These are phyloP conservation scores for Kodamaea fukazawae DNA, from an alignment of 805 yeast genomes.

Conservation along the genomic window DNA sequence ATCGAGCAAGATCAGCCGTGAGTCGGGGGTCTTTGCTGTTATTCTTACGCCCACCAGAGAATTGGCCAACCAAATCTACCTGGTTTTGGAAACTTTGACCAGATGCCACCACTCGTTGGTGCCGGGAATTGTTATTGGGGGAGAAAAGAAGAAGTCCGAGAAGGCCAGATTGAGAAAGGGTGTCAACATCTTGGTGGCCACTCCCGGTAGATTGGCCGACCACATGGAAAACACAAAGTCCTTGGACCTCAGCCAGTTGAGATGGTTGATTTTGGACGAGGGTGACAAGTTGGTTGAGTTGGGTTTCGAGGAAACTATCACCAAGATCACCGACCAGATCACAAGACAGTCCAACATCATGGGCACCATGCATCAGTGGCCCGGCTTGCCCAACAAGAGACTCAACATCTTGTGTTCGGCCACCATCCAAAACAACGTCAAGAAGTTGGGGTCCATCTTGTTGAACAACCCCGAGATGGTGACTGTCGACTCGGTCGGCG, in stretches of 20 bases:
- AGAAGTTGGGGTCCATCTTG: slow-evolving; percentile 75
- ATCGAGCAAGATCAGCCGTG: slow-evolving; percentile 46
- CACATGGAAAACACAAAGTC: slow-evolving; percentile 87
- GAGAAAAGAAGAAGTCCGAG: slow-evolving; percentile 95
- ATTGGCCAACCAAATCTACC: slow-evolving; percentile 83
- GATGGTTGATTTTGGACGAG: slow-evolving; percentile 93
- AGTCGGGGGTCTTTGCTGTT: slow-evolving; percentile 83
- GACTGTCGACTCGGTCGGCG: slow-evolving; percentile 32
- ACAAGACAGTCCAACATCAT: slow-evolving; percentile 43
- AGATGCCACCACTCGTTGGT: slow-evolving; percentile 84
- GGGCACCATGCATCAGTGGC: slow-evolving; percentile 39
- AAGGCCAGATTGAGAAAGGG: slow-evolving; percentile 96
- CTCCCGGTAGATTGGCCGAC: slow-evolving; percentile 95
- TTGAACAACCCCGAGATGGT: slow-evolving; percentile 73
- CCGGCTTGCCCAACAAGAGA: slow-evolving; percentile 64
- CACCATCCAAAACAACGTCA: slow-evolving; percentile 78
- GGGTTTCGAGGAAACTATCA: slow-evolving; percentile 92
- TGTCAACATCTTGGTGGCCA: slow-evolving; percentile 91
- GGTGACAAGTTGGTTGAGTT: slow-evolving; percentile 95
- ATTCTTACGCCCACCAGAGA: slow-evolving; percentile 94
- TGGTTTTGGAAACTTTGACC: slow-evolving; percentile 70
- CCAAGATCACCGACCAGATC: slow-evolving; percentile 65
- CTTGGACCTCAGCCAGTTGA: slow-evolving; percentile 65
- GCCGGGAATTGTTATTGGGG: slow-evolving; percentile 96
- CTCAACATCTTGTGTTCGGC: slow-evolving; percentile 91